phyloP scores from a whole-genome alignment of 345 rosid species.

The Tarenaya hassleriana region DNA sequence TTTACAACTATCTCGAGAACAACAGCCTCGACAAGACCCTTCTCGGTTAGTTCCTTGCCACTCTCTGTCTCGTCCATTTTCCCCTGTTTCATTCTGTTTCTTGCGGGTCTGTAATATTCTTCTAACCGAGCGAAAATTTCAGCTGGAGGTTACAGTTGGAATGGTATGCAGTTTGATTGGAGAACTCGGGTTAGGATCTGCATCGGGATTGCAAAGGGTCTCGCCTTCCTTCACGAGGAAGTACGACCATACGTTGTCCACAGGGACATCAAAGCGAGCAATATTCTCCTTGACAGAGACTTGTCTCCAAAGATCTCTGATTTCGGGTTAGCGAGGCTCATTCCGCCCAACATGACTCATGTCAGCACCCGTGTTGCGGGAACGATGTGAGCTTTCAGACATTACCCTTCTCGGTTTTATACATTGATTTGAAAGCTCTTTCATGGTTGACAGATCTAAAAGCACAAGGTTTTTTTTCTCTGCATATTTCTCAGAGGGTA shows the following conservation, averaged over 20 bases:
- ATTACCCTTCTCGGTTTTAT: not conserved
- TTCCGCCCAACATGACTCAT: conserved; percentile 77
- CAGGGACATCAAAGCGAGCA: conserved; percentile 97
- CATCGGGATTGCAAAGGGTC: conserved; percentile 76
- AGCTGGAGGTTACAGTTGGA: conserved; percentile 45
- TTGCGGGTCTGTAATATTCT: conserved; percentile 12
- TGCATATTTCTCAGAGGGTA: conserved; percentile 64
- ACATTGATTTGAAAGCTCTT: no score
- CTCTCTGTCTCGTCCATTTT: no score
- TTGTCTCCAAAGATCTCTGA: conserved; percentile 88
- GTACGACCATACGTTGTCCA: conserved; percentile 73
- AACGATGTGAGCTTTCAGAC: conserved; percentile 62
- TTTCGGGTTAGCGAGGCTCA: conserved; percentile 92
- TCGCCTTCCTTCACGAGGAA: conserved; percentile 84
- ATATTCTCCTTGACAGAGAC: conserved; percentile 76
- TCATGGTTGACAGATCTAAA: no score
- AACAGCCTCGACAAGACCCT: conserved; percentile 84
- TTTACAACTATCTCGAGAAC: conserved; percentile 86
- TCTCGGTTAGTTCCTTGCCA: conserved; percentile 51
- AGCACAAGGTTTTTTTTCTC: conserved; percentile 16
- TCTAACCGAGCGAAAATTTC: conserved; percentile 12
- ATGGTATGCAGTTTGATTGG: conserved; percentile 72
- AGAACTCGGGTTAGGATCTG: conserved; percentile 56
- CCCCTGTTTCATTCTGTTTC: not conserved
- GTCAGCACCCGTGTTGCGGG: conserved; percentile 98